Percentiles rank a stretch among this genome's conserved stretches.
phyloP scores from a whole-genome alignment of 2,329 filamentous ascomycete genomes.

The Thielaviopsis cerberus region DNA sequence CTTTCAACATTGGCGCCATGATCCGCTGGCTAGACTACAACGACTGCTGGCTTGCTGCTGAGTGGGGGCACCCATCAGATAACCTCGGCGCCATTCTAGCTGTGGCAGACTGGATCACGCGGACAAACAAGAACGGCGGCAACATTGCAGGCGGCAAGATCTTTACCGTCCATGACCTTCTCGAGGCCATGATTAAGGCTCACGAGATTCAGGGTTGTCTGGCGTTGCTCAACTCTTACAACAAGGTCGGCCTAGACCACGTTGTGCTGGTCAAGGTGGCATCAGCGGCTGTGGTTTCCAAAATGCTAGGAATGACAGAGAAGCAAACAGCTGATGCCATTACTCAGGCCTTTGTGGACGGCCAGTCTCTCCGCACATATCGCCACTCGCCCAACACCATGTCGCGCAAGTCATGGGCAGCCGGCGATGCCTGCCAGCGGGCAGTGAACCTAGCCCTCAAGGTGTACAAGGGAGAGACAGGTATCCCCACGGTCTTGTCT shows the following conservation, averaged over 20 bases:
- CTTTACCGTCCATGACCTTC: constrained; percentile 72
- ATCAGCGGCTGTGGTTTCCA: constrained; percentile 79
- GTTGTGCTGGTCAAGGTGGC: constrained; percentile 97
- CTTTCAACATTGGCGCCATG: constrained; percentile 98
- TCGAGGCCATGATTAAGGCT: constrained; percentile 97
- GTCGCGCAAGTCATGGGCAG: constrained; percentile 98
- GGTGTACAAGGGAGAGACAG: constrained; percentile 78
- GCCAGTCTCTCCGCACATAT: constrained; percentile 90
- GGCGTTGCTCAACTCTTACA: constrained; percentile 93
- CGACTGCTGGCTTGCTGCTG: constrained; percentile 96
- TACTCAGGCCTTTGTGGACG: constrained; percentile 93
- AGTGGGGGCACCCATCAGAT: constrained; percentile 98
- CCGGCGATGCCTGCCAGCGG: constrained; percentile 90
- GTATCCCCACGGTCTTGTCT: constrained; percentile 79
- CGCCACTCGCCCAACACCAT: constrained; percentile 97
- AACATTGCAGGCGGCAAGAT: constrained; percentile 79
- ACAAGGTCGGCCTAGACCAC: constrained; percentile 95
- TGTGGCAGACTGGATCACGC: constrained; percentile 91
- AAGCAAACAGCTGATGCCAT: constrained; percentile 87
- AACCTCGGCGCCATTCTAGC: constrained; percentile 94
- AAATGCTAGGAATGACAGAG: constrained; percentile 81
- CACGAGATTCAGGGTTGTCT: constrained; percentile 97
- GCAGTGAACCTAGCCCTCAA: constrained; percentile 82
- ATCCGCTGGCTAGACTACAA: constrained; percentile 99
- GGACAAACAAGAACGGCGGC: constrained; percentile 57